phyloP scores from a whole-genome alignment of 495 filamentous ascomycete species.

The Talaromyces nanjingensis region DNA sequence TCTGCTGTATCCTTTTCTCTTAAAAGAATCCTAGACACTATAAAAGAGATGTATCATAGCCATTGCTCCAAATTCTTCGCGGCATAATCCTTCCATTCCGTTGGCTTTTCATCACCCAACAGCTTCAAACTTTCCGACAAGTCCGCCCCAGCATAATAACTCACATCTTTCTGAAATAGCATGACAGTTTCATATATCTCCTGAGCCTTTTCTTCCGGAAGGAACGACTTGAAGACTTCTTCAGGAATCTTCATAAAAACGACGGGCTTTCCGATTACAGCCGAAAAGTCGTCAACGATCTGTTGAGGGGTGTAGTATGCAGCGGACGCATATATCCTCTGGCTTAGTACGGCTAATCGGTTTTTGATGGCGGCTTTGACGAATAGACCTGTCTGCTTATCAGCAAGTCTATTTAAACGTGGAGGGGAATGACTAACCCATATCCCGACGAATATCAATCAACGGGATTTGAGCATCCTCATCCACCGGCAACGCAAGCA shows the following conservation, averaged over 20 bases:
- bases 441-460: slow-evolving; percentile 6
- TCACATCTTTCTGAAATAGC: slow-evolving; percentile 8
- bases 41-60: neutral
- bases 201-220: neutral
- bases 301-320: slow-evolving; percentile 10
- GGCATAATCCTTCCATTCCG: slow-evolving; percentile 2
- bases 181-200: slow-evolving; percentile 11
- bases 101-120: slow-evolving; percentile 5
- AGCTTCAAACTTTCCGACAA: slow-evolving; percentile 10
- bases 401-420: neutral
- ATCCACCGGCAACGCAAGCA: slow-evolving; percentile 4
- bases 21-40: too few relatives aligned
- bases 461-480: slow-evolving; percentile 5
- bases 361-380: slow-evolving; percentile 4
- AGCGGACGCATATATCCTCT: neutral
- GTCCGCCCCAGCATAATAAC: slow-evolving; percentile 13
- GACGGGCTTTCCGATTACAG: neutral
- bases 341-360: neutral
- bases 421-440: neutral
- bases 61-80: slow-evolving; percentile 4
- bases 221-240: slow-evolving; percentile 5
- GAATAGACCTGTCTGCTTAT: neutral
- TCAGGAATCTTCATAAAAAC: neutral
- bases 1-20: too few relatives aligned
- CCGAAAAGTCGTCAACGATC: slow-evolving; percentile 3